Base-by-base conservation (phyloP, 2,329 filamentous ascomycete genomes). In the Chaetomium sp. region DNA sequence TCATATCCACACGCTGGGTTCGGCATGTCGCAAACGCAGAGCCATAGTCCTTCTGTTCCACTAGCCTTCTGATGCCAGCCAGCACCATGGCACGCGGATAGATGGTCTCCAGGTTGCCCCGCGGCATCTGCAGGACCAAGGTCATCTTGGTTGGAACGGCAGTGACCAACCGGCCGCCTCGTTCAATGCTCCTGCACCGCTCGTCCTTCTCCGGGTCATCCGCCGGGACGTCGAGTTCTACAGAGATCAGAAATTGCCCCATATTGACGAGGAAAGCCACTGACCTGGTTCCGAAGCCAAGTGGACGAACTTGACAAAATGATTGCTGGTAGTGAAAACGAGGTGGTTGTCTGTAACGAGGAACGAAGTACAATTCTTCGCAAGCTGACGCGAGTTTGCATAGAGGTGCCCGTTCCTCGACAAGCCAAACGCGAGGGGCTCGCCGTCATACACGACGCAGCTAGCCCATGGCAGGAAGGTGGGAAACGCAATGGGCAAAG, bases 1-100 rank as follows among this genome's bases (percentile, higher is more conserved):
- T 99, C 90, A 98, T 93, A 73, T 99, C 95, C 0, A 99, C 95
- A 70, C 96, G 87, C 75, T 99, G 96, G 25, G 89, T 94, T 58
- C 95, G 88, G 75, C 95, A 98, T 67, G 92, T 89, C 25, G 90
- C 81, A 74, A 97, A 99, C 0, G 95, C 95, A 59, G 86, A 87
- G 57, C 85, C 86, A 73, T 97, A 99, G 71, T 95, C 87, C 75
- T 90, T 91, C 35, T 85, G 81, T 61, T 93, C 90, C 59, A 99
- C 91, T 59, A 90, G 87, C 57, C 86, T 85, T 56, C 95, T 87
- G 63, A 99, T 96, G 29, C 93, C 93, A 1, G 93, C 92, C 57
- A 99, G 82, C 0, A 99, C 94, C 78, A 99, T 89, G 16, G 94
- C 94, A 65, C 95, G 86, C 19, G 95, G 95, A 73, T 89, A 98